Evolutionary conservation across 768 basidiomycete genomes (phyloP).

Genomic region (Kwoniella bestiolae): DNA sequence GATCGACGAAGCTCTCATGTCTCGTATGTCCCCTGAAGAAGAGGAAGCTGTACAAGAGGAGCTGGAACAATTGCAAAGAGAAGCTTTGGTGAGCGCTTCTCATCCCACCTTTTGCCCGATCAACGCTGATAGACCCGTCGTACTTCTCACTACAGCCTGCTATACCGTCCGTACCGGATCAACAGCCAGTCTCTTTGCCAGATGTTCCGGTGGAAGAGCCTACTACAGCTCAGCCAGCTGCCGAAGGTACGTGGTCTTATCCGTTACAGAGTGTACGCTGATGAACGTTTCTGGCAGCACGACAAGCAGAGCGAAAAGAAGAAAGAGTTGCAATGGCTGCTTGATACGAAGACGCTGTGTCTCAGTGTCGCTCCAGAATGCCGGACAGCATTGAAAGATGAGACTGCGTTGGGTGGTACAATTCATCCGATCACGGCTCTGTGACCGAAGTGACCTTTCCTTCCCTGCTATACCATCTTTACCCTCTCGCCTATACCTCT

Average conservation of each 20-base stretch:
- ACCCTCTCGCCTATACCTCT: background rate
- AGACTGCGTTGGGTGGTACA: too few species aligned
- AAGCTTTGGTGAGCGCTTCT: constrained; percentile 42
- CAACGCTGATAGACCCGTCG: background rate
- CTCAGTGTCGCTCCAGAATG: too few species aligned
- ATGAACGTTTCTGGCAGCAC: too few species aligned
- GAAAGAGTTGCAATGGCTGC: constrained; percentile 13
- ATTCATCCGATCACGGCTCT: too few species aligned
- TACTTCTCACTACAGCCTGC: constrained; percentile 33
- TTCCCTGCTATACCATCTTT: background rate
- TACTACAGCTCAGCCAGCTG: constrained; percentile 14
- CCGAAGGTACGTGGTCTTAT: background rate
- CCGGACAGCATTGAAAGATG: too few species aligned
- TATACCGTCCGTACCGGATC: constrained; percentile 39
- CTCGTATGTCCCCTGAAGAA: constrained; percentile 80
- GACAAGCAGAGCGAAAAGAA: constrained; percentile 4
- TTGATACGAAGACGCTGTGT: too few species aligned
- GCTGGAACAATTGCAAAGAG: constrained; percentile 67
- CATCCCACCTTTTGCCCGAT: background rate
- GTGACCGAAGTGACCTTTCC: too few species aligned
- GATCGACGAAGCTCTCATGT: constrained; percentile 83
- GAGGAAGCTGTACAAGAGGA: constrained; percentile 92
- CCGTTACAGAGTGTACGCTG: too few species aligned
- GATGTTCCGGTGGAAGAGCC: constrained; percentile 44
- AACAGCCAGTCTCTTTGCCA: constrained; percentile 40